phyloP scores from a whole-genome alignment of 306 rosid species.

The Prunus davidiana region DNA sequence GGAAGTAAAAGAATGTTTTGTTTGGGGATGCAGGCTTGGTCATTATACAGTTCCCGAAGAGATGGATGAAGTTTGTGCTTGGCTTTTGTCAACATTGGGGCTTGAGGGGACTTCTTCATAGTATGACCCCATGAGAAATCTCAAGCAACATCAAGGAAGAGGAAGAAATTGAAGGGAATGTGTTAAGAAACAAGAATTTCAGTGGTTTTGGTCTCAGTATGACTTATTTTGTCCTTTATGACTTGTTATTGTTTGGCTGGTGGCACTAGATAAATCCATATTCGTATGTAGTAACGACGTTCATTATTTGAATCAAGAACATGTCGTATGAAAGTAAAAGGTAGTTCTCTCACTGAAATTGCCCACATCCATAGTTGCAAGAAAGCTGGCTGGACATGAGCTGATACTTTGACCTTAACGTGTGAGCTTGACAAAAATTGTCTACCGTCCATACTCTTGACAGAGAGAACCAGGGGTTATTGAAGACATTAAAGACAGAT shows the following conservation, averaged over 20 bases:
- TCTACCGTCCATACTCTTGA: background rate
- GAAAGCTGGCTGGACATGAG: too few species aligned
- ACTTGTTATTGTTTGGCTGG: conserved; percentile 14
- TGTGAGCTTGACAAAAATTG: background rate
- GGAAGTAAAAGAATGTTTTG: background rate
- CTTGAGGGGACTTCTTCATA: conserved; percentile 59
- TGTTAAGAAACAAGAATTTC: conserved; percentile 5
- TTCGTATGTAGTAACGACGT: background rate
- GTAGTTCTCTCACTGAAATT: background rate
- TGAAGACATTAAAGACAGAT: background rate
- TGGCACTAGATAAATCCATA: conserved; percentile 8
- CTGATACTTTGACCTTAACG: too few species aligned
- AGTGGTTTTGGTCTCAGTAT: background rate
- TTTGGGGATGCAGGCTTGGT: conserved; percentile 64
- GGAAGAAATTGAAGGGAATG: background rate
- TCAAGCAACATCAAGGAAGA: background rate
- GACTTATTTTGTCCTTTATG: background rate
- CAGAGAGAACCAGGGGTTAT: background rate
- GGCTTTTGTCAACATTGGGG: conserved; percentile 75
- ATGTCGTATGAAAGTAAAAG: background rate
- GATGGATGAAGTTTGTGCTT: conserved; percentile 83
- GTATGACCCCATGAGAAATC: background rate
- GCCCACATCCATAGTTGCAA: too few species aligned
- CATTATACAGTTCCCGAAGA: conserved; percentile 92
- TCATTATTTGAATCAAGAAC: conserved; percentile 8